A percentile compares a stretch with the other conserved stretches of the same genome.
Conservation (phyloP, 202 grass and related monocot genomes). For the Musa balbisiana region DNA sequence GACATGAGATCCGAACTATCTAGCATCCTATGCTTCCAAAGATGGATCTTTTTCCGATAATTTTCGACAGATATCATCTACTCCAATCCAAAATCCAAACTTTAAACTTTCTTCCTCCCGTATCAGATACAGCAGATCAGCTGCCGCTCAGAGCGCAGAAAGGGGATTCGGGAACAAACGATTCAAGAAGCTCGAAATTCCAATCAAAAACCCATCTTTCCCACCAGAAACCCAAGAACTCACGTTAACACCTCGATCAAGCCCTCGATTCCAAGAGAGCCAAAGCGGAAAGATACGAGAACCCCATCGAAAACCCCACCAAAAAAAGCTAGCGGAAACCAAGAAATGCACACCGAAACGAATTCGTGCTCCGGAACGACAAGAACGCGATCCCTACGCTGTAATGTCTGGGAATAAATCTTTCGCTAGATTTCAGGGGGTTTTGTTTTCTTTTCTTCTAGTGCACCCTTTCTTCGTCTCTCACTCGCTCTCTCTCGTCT, state of each 20-base stretch:
- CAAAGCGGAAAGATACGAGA: conserved; percentile 1
- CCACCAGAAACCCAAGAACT: neutral
- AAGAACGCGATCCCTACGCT: neutral
- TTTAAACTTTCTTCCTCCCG: neutral
- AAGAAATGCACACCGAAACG: neutral
- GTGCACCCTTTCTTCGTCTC: neutral
- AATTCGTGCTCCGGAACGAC: neutral
- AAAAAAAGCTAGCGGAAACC: neutral
- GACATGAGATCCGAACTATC: neutral
- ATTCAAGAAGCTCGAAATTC: too few species aligned
- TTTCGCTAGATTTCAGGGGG: neutral
- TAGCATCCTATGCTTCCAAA: neutral
- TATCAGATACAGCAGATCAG: neutral
- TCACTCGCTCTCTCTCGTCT: neutral
- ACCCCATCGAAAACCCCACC: neutral
- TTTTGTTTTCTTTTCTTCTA: neutral
- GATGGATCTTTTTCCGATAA: neutral
- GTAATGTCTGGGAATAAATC: neutral
- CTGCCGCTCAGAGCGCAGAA: neutral
- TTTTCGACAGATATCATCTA: neutral
- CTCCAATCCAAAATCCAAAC: neutral
- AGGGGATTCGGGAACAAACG: neutral
- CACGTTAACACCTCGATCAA: neutral
- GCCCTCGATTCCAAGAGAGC: neutral
- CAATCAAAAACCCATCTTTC: neutral